These are phyloP conservation scores for Arthrobotrys sphaeroides DNA, from an alignment of 2,329 filamentous ascomycete genomes.

Conservation along the genomic window DNA sequence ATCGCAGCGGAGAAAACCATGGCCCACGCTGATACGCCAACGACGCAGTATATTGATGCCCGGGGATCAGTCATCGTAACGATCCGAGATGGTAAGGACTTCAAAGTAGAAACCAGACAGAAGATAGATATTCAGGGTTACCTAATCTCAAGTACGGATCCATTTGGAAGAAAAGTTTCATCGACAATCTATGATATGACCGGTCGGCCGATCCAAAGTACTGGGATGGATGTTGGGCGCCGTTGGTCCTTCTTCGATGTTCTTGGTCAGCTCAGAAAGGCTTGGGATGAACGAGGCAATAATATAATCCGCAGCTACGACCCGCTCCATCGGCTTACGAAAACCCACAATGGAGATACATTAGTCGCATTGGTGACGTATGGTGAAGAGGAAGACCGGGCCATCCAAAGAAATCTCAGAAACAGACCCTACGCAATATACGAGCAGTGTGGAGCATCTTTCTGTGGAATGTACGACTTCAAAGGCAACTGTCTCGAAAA, in stretches of 20 bases:
- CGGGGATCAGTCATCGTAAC: neutral
- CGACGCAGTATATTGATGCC: neutral
- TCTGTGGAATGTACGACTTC: slow-evolving; percentile 39
- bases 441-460: slow-evolving; percentile 25
- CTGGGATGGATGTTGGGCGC: slow-evolving; percentile 2
- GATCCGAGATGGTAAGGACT: neutral
- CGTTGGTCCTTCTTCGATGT: neutral
- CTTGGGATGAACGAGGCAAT: neutral
- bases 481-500: slow-evolving; percentile 38
- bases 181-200: slow-evolving; percentile 14
- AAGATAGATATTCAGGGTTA: neutral
- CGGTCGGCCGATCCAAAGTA: neutral
- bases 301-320: neutral
- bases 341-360: neutral
- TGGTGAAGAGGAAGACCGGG: neutral
- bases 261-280: neutral
- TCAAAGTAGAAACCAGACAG: neutral
- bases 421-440: neutral
- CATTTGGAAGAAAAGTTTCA: neutral
- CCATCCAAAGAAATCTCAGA: neutral
- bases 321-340: neutral
- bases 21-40: slow-evolving; percentile 12
- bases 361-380: neutral
- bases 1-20: slow-evolving; percentile 14
- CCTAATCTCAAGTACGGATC: neutral